Percentiles rank a stretch among this genome's conserved stretches.
Conservation (phyloP, 2,329 filamentous ascomycete species). For the Hypoxylon sp. region DNA sequence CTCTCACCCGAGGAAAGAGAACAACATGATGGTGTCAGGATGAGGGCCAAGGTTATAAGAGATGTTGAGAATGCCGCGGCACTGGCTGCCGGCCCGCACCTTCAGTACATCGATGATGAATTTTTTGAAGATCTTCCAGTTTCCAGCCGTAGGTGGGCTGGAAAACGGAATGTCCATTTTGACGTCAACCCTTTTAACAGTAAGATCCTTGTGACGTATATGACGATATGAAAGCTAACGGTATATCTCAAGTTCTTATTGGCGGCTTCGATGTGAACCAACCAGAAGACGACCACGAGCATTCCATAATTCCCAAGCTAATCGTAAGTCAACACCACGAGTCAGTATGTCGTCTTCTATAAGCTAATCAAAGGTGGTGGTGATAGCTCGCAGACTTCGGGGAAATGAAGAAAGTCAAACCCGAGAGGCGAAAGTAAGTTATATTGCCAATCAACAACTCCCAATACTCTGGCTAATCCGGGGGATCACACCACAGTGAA, state of each 20-base stretch:
- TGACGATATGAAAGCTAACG: neutral
- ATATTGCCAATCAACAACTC: neutral
- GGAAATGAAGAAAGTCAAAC: conserved; percentile 17
- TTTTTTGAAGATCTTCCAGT: conserved; percentile 34
- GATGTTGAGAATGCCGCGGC: neutral
- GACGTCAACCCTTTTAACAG: conserved; percentile 38
- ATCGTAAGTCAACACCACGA: conserved; percentile 18
- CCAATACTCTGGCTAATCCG: neutral
- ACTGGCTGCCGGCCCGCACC: neutral
- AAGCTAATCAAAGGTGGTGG: conserved; percentile 6
- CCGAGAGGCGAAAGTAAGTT: conserved; percentile 32
- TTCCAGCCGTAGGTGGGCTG: conserved; percentile 27
- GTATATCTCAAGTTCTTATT: conserved; percentile 30
- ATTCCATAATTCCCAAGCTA: conserved; percentile 33
- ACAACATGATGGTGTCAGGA: too few species aligned
- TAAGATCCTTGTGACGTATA: conserved; percentile 9
- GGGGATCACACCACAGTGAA: neutral
- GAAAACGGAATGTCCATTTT: conserved; percentile 36
- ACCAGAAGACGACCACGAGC: conserved; percentile 24
- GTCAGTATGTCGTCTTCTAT: neutral
- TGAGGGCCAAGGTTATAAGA: too few species aligned
- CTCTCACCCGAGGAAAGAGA: too few species aligned
- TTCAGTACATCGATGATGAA: neutral
- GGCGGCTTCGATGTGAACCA: conserved; percentile 21
- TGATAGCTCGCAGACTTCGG: conserved; percentile 36